Percentiles rank a stretch among this genome's conserved stretches.
Evolutionary conservation across 345 rosid genomes (phyloP).

Genomic region (Lumnitzera littorea): DNA sequence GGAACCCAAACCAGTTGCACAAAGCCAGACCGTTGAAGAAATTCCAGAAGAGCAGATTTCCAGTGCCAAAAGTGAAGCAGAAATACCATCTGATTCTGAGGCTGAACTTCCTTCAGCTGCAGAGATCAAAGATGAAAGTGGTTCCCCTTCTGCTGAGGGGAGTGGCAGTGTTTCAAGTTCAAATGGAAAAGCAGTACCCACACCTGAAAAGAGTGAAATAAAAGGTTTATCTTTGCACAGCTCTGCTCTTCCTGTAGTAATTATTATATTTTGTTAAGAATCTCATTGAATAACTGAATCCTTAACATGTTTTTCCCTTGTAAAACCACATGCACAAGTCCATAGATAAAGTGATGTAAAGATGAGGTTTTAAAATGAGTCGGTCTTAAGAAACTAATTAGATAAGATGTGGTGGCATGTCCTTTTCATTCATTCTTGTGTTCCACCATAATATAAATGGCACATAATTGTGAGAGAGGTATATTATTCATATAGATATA

Average conservation of each 20-base stretch:
- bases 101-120: constrained; percentile 22
- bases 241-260: background rate
- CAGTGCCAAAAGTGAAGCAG: constrained; percentile 18
- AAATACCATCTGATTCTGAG: constrained; percentile 33
- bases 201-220: constrained; percentile 17
- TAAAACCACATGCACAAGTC: too few relatives aligned
- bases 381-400: too few relatives aligned
- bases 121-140: constrained; percentile 18
- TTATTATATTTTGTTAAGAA: background rate
- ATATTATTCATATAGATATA: too few relatives aligned
- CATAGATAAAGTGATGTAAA: too few relatives aligned
- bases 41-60: constrained; percentile 19
- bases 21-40: constrained; percentile 31
- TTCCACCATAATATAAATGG: too few relatives aligned
- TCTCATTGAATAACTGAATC: too few relatives aligned
- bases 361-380: too few relatives aligned
- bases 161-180: constrained; percentile 23
- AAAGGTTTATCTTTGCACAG: constrained; percentile 32
- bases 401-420: too few relatives aligned
- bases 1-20: constrained; percentile 24
- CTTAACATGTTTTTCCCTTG: too few relatives aligned
- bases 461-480: too few relatives aligned
- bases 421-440: too few relatives aligned
- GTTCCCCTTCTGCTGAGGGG: constrained; percentile 26
- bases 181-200: constrained; percentile 18